Evolutionary conservation across 768 basidiomycete genomes (phyloP).

Genomic region (Lactifluus volemus): DNA sequence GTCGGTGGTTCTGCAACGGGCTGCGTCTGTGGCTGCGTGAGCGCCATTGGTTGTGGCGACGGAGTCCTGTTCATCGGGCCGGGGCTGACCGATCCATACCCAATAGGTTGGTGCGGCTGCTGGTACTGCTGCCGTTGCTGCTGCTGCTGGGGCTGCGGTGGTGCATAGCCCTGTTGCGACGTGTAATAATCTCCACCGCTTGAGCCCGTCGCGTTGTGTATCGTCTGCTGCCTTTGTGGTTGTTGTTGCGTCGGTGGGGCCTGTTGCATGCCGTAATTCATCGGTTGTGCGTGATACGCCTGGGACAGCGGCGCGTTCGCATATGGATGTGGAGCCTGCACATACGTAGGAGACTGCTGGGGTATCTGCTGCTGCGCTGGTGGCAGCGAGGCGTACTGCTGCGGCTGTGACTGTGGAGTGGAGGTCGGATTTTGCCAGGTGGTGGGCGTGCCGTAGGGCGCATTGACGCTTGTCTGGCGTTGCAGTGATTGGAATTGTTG

Average conservation of each 20-base stretch:
- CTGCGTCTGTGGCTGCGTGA: constrained; percentile 18
- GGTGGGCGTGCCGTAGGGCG: neutral
- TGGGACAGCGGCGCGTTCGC: constrained; percentile 15
- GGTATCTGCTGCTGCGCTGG: constrained; percentile 13
- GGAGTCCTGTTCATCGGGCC: constrained; percentile 36
- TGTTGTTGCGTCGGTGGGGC: constrained; percentile 23
- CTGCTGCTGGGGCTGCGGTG: constrained; percentile 6
- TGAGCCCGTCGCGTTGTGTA: constrained; percentile 2
- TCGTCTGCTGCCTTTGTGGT: constrained; percentile 6
- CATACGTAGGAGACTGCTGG: constrained; percentile 9
- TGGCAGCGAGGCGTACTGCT: constrained; percentile 18
- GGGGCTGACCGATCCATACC: constrained; percentile 34
- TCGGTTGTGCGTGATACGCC: neutral
- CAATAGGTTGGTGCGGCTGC: constrained; percentile 27
- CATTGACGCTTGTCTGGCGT: constrained; percentile 12
- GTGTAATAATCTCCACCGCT: constrained; percentile 9
- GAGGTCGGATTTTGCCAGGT: constrained; percentile 2
- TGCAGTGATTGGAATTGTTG: constrained; percentile 19
- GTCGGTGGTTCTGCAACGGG: constrained; percentile 37
- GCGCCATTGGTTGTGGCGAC: constrained; percentile 36
- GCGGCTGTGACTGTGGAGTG: neutral
- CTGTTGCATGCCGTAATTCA: constrained; percentile 6
- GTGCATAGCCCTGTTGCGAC: constrained; percentile 9
- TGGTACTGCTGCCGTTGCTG: constrained; percentile 25
- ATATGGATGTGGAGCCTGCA: constrained; percentile 13